phyloP scores from a whole-genome alignment of 1,284 basidiomycete species.

The Stereum hirsutum region DNA sequence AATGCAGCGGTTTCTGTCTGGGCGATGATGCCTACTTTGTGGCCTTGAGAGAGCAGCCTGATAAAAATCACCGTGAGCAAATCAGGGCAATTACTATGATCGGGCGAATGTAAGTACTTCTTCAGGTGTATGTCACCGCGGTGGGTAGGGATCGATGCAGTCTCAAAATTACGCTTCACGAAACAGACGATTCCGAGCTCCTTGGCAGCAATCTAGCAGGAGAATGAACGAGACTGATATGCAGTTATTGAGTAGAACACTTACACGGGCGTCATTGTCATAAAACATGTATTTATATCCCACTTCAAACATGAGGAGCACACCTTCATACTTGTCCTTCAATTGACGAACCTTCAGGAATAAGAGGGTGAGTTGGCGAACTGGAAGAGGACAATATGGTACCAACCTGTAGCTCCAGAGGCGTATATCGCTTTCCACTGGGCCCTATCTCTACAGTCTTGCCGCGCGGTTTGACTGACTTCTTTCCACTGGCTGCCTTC shows the following conservation, averaged over 20 bases:
- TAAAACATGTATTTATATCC: conserved; percentile 89
- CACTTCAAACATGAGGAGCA: conserved; percentile 79
- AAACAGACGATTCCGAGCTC: conserved; percentile 81
- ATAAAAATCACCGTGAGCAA: neutral
- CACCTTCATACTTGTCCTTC: conserved; percentile 67
- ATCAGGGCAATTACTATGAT: neutral
- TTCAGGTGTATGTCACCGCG: conserved; percentile 82
- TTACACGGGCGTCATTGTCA: conserved; percentile 80
- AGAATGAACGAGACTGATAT: neutral
- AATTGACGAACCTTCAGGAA: conserved; percentile 50
- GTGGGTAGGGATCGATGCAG: conserved; percentile 79
- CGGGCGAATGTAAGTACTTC: conserved; percentile 48
- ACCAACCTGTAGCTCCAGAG: conserved; percentile 72
- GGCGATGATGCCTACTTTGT: conserved; percentile 88
- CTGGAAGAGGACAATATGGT: neutral
- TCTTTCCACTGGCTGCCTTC: conserved; percentile 21
- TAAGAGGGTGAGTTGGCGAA: conserved; percentile 7
- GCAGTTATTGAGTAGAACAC: conserved; percentile 4
- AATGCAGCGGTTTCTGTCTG: conserved; percentile 94
- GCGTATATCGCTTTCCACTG: conserved; percentile 73
- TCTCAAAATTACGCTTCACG: conserved; percentile 70
- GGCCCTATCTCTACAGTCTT: conserved; percentile 56
- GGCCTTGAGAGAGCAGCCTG: conserved; percentile 78
- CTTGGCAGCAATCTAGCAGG: conserved; percentile 62
- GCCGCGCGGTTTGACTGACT: conserved; percentile 15